These are phyloP conservation scores for Cicer pinnatifidum DNA, from an alignment of 306 rosid genomes.

Conservation along the genomic window DNA sequence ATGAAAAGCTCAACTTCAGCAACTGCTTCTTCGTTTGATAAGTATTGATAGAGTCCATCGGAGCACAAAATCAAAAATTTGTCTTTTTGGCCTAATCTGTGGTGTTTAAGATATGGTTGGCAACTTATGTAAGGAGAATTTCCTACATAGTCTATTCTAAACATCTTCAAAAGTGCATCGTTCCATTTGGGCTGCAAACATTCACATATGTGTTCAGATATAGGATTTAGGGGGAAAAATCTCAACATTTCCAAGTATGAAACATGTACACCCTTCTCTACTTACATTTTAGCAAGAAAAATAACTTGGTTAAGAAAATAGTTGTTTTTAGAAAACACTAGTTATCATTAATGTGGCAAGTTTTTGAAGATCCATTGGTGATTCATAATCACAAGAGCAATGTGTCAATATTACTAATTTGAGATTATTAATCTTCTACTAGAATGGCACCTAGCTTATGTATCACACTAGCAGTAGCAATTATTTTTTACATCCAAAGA, in stretches of 20 bases:
- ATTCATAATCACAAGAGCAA: too few relatives aligned
- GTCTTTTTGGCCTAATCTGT: constrained; percentile 86
- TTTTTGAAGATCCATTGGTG: too few relatives aligned
- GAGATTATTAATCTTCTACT: neutral
- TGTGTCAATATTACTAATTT: neutral
- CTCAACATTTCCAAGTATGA: neutral
- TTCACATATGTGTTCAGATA: neutral
- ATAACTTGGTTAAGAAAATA: neutral
- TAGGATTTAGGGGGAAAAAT: too few relatives aligned
- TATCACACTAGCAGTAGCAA: constrained; percentile 9
- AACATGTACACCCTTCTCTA: too few relatives aligned
- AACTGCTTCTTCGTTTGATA: constrained; percentile 94
- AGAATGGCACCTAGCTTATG: constrained; percentile 22
- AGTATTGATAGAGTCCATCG: constrained; percentile 93
- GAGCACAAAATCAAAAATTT: constrained; percentile 87
- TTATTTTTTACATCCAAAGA: neutral
- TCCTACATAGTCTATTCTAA: constrained; percentile 90
- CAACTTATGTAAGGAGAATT: constrained; percentile 85
- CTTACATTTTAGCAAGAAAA: constrained; percentile 6
- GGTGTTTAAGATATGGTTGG: constrained; percentile 83
- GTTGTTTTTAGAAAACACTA: neutral
- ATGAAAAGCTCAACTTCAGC: constrained; percentile 94
- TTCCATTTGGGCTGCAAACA: constrained; percentile 94
- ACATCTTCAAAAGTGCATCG: constrained; percentile 86
- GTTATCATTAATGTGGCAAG: neutral